A percentile compares a stretch with the other conserved stretches of the same genome.
These are phyloP conservation scores for Podaxis sp. DNA, from an alignment of 768 basidiomycete species.

Conservation along the genomic window DNA sequence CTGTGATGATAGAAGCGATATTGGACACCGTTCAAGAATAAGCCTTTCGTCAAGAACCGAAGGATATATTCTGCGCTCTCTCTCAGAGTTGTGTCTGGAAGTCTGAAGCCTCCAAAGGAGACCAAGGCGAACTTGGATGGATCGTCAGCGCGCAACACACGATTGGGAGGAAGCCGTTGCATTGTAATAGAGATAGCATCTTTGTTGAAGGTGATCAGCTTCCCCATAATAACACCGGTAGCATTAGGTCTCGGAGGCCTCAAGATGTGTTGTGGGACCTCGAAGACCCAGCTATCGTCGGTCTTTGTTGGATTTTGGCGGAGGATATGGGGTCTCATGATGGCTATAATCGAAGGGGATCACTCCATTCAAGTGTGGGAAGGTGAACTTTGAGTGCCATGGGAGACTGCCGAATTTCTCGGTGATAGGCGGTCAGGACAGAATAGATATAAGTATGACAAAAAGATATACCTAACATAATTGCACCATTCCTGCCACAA, in stretches of 20 bases:
- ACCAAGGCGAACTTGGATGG: slow-evolving; percentile 52
- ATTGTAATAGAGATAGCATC: slow-evolving; percentile 51
- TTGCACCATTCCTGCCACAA: not conserved
- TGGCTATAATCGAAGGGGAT: slow-evolving; percentile 9
- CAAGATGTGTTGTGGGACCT: slow-evolving; percentile 27
- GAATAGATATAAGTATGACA: not conserved
- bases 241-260: slow-evolving; percentile 23
- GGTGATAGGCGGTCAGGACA: slow-evolving; percentile 1
- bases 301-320: slow-evolving; percentile 40
- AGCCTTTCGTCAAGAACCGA: slow-evolving; percentile 50
- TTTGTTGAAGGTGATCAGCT: slow-evolving; percentile 48
- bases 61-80: slow-evolving; percentile 54
- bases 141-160: slow-evolving; percentile 58
- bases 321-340: slow-evolving; percentile 37
- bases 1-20: slow-evolving; percentile 74
- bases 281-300: slow-evolving; percentile 55
- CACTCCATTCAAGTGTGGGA: not conserved
- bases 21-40: slow-evolving; percentile 56
- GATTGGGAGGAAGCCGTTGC: slow-evolving; percentile 51
- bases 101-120: slow-evolving; percentile 40
- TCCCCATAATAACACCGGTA: slow-evolving; percentile 32
- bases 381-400: slow-evolving; percentile 10
- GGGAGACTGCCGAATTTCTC: slow-evolving; percentile 9
- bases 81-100: slow-evolving; percentile 48
- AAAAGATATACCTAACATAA: not conserved